Evolutionary conservation across 2,329 filamentous ascomycete genomes (phyloP).

Genomic region (Pseudocercospora fuligena): DNA sequence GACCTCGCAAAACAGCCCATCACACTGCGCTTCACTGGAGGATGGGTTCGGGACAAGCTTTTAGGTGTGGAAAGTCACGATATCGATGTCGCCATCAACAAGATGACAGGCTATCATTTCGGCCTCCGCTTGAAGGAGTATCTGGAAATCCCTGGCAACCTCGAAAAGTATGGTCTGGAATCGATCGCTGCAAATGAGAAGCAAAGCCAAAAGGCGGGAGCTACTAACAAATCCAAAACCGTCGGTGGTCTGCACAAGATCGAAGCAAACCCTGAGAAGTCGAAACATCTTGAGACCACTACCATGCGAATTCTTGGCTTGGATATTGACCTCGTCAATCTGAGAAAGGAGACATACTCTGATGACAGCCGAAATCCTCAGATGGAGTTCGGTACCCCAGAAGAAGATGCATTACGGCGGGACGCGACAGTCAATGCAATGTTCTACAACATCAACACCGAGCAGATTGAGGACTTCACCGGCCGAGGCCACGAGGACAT

Average conservation of each 20-base stretch:
- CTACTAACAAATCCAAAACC: constrained; percentile 57
- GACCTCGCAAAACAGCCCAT: constrained; percentile 53
- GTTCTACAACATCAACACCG: constrained; percentile 89
- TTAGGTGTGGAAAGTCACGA: constrained; percentile 74
- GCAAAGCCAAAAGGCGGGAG: constrained; percentile 46
- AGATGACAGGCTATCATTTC: constrained; percentile 80
- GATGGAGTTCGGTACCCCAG: constrained; percentile 90
- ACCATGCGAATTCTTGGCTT: constrained; percentile 83
- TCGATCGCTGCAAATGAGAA: constrained; percentile 44
- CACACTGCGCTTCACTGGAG: constrained; percentile 78
- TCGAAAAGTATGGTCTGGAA: constrained; percentile 63
- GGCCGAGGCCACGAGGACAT: constrained; percentile 75
- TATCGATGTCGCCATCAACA: constrained; percentile 84
- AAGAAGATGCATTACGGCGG: constrained; percentile 85
- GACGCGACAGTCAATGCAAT: constrained; percentile 95
- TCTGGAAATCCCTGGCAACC: constrained; percentile 64
- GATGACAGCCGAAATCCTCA: constrained; percentile 88
- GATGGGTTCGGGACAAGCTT: constrained; percentile 86
- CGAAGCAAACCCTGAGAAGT: constrained; percentile 90
- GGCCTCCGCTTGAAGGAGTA: constrained; percentile 71
- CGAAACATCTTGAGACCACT: constrained; percentile 91
- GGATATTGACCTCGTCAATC: constrained; percentile 92
- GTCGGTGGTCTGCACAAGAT: constrained; percentile 85
- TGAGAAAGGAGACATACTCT: constrained; percentile 87
- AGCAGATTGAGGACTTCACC: constrained; percentile 82